A percentile compares a stretch with the other conserved stretches of the same genome.
phyloP scores from a whole-genome alignment of 495 filamentous ascomycete species.

The Lichina pygmaea region DNA sequence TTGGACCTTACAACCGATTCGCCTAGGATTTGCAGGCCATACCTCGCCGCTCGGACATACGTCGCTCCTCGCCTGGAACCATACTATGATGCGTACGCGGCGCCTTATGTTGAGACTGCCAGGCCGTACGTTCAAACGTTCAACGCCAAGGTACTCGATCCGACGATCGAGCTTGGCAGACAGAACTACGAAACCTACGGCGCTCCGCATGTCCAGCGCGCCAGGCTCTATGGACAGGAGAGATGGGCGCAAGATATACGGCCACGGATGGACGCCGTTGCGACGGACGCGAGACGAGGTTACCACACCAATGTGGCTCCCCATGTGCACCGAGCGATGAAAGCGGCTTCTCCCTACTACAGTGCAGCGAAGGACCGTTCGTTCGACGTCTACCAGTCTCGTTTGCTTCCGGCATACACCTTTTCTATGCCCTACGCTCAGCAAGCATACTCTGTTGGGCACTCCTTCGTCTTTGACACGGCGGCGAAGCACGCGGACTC shows the following conservation, averaged over 20 bases:
- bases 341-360: slow-evolving; percentile 41
- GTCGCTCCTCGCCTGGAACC: slow-evolving; percentile 53
- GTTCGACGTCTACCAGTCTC: slow-evolving; percentile 37
- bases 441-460: slow-evolving; percentile 37
- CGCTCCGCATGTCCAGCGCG: slow-evolving; percentile 45
- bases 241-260: slow-evolving; percentile 58
- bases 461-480: slow-evolving; percentile 38
- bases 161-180: slow-evolving; percentile 33
- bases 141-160: slow-evolving; percentile 38
- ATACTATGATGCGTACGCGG: slow-evolving; percentile 65
- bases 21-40: slow-evolving; percentile 62
- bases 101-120: slow-evolving; percentile 51
- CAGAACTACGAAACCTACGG: slow-evolving; percentile 39
- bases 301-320: slow-evolving; percentile 48
- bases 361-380: slow-evolving; percentile 29
- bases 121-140: slow-evolving; percentile 46
- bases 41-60: slow-evolving; percentile 39
- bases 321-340: slow-evolving; percentile 33
- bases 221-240: slow-evolving; percentile 29
- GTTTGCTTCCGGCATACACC: slow-evolving; percentile 49
- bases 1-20: slow-evolving; percentile 39
- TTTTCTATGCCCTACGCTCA: slow-evolving; percentile 43
- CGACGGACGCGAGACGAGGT: slow-evolving; percentile 26
- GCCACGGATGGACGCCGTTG: slow-evolving; percentile 40
- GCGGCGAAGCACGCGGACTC: slow-evolving; percentile 43